Conservation (phyloP, 768 basidiomycete species). For the Serendipita sp. region DNA sequence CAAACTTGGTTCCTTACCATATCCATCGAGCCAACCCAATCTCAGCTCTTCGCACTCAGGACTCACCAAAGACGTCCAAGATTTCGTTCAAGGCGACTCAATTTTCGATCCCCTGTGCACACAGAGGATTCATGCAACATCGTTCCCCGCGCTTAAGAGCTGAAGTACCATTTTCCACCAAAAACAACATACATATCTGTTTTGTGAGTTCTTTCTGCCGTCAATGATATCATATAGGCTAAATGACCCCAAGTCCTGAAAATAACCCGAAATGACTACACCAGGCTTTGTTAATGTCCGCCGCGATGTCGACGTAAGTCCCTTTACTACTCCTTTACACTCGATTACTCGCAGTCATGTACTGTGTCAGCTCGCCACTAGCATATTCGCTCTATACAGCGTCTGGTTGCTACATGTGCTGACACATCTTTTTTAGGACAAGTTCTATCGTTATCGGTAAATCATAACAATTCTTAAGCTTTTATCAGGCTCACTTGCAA, state of each 20-base stretch:
- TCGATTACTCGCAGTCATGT: neutral
- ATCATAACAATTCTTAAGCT: slow-evolving; percentile 14
- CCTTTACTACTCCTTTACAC: neutral
- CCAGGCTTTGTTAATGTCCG: slow-evolving; percentile 78
- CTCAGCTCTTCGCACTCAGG: neutral
- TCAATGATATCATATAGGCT: neutral
- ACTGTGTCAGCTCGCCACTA: neutral
- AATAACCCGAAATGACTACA: slow-evolving; percentile 57
- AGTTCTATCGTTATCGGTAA: slow-evolving; percentile 86
- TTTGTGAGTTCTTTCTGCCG: neutral
- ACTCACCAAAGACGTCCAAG: neutral
- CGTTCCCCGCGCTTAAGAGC: slow-evolving; percentile 2
- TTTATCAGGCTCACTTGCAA: slow-evolving; percentile 7
- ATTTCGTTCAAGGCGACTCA: neutral
- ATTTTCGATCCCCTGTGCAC: neutral
- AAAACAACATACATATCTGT: slow-evolving; percentile 4
- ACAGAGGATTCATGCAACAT: slow-evolving; percentile 4
- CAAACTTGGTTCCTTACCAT: neutral
- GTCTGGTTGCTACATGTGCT: neutral
- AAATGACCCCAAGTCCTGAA: slow-evolving; percentile 33
- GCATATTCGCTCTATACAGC: neutral
- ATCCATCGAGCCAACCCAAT: neutral
- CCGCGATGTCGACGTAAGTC: slow-evolving; percentile 63
- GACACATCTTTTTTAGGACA: slow-evolving; percentile 30
- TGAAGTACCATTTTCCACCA: slow-evolving; percentile 4